Conservation (phyloP, 192 early-diverging fungal species). For the Entomortierella lignicola region DNA sequence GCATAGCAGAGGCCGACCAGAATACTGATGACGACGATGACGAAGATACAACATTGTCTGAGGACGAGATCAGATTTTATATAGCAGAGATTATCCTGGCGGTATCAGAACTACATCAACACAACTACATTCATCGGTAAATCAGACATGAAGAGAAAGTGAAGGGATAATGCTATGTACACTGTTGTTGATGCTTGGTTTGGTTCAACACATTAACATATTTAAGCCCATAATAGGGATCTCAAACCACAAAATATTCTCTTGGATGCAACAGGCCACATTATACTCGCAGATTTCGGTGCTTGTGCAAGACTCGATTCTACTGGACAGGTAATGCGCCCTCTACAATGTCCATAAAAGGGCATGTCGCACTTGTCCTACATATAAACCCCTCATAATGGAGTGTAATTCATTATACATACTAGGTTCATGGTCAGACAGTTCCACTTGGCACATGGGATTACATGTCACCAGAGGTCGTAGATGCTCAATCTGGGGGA, state of each 20-base stretch:
- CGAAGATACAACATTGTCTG: slow-evolving; percentile 60
- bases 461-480: slow-evolving; percentile 96
- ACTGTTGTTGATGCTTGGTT: too few relatives aligned
- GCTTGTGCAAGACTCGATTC: slow-evolving; percentile 47
- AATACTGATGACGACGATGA: slow-evolving; percentile 31
- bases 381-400: neutral
- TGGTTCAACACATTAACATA: neutral
- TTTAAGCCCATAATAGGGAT: slow-evolving; percentile 53
- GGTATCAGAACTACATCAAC: slow-evolving; percentile 74
- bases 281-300: slow-evolving; percentile 83
- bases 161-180: too few relatives aligned
- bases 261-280: slow-evolving; percentile 75
- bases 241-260: slow-evolving; percentile 80
- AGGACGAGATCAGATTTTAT: slow-evolving; percentile 78
- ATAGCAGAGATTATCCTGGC: slow-evolving; percentile 77
- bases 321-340: slow-evolving; percentile 25
- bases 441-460: slow-evolving; percentile 85
- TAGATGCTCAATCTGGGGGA: slow-evolving; percentile 84
- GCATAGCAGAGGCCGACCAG: neutral
- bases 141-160: too few relatives aligned
- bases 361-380: neutral
- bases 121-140: slow-evolving; percentile 74
- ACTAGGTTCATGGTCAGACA: slow-evolving; percentile 57
- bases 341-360: neutral
- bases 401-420: neutral